A percentile compares a stretch with the other conserved stretches of the same genome.
Conservation (phyloP, 2,329 filamentous ascomycete species). For the Bipolaris bicolor region DNA sequence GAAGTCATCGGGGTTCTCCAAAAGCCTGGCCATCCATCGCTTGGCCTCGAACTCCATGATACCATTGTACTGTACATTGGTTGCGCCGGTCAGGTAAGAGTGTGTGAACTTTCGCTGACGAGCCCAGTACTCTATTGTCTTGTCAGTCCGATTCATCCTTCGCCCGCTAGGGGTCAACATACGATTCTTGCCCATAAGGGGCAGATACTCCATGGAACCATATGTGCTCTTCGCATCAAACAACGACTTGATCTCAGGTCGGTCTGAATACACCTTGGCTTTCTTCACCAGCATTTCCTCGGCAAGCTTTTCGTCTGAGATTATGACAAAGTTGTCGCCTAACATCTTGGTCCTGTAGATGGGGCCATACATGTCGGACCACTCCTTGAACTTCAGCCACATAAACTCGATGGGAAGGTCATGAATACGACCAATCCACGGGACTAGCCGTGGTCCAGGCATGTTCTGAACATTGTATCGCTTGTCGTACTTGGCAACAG, state of each 20-base stretch:
- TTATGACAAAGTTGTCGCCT: constrained; percentile 55
- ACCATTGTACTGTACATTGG: constrained; percentile 54
- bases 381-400: constrained; percentile 60
- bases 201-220: constrained; percentile 63
- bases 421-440: constrained; percentile 46
- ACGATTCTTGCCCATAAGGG: constrained; percentile 63
- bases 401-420: constrained; percentile 48
- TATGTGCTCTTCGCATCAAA: constrained; percentile 62
- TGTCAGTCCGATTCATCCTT: constrained; percentile 15
- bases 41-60: constrained; percentile 62
- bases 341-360: constrained; percentile 49
- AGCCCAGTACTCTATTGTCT: constrained; percentile 58
- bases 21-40: constrained; percentile 58
- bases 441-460: constrained; percentile 51
- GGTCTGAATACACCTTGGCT: constrained; percentile 60
- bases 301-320: constrained; percentile 60
- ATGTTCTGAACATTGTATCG: constrained; percentile 46
- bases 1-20: constrained; percentile 60
- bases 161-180: constrained; percentile 27
- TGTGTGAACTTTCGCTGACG: constrained; percentile 62
- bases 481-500: constrained; percentile 45
- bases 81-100: constrained; percentile 56
- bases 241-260: constrained; percentile 57
- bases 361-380: constrained; percentile 44
- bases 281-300: constrained; percentile 61